Conservation (phyloP, 495 filamentous ascomycete genomes). For the Aspergillus bertholletiae region DNA sequence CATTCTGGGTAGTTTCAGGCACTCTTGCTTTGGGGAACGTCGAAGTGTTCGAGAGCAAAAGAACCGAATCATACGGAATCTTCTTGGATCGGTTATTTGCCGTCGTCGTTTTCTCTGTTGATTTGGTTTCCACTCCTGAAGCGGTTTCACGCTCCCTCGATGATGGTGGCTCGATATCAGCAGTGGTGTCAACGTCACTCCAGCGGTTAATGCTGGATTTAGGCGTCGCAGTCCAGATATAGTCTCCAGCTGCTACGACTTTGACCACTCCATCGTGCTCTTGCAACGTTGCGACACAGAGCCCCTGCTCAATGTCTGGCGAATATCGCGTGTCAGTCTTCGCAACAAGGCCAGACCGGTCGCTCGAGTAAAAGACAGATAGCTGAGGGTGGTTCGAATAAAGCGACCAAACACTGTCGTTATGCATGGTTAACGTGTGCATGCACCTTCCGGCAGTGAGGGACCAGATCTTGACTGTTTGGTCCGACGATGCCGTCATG, state of each 20-base stretch:
- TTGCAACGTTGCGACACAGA: constrained; percentile 83
- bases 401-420: constrained; percentile 95
- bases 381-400: constrained; percentile 84
- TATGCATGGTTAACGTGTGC: constrained; percentile 98
- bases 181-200: constrained; percentile 77
- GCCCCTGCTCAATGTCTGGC: constrained; percentile 81
- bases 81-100: constrained; percentile 45
- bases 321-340: constrained; percentile 85
- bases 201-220: constrained; percentile 95
- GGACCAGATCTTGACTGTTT: constrained; percentile 97
- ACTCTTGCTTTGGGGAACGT: constrained; percentile 60
- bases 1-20: constrained; percentile 45
- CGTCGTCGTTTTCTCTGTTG: constrained; percentile 9
- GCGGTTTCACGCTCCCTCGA: constrained; percentile 46
- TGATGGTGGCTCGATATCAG: constrained; percentile 52
- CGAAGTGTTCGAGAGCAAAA: constrained; percentile 81
- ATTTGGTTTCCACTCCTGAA: background rate
- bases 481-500: constrained; percentile 92
- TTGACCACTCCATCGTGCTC: constrained; percentile 89
- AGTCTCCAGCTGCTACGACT: constrained; percentile 72
- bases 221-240: constrained; percentile 92
- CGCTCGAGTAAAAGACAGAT: constrained; percentile 88
- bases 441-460: constrained; percentile 91
- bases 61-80: constrained; percentile 70
- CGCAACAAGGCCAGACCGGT: constrained; percentile 84